These are phyloP conservation scores for Arachnomyces sp. DNA, from an alignment of 2,329 filamentous ascomycete species.

Conservation along the genomic window DNA sequence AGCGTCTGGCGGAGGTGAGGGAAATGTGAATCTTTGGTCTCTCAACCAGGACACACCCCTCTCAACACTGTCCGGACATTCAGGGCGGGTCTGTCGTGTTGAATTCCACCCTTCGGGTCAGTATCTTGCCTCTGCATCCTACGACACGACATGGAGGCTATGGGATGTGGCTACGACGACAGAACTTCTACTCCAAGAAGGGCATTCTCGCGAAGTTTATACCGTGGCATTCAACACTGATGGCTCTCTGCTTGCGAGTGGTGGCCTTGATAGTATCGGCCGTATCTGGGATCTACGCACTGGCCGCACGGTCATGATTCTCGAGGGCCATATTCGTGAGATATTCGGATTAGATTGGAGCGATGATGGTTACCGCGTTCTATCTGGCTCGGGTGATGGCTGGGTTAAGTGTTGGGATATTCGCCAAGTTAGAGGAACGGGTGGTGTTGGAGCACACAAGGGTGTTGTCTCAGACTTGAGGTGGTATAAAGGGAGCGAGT, in stretches of 20 bases:
- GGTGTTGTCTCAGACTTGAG: slow-evolving; percentile 86
- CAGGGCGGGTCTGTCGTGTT: slow-evolving; percentile 77
- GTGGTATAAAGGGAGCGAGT: slow-evolving; percentile 86
- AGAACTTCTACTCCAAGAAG: slow-evolving; percentile 83
- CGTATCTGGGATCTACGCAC: slow-evolving; percentile 92
- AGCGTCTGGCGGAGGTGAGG: slow-evolving; percentile 83
- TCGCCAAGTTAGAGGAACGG: slow-evolving; percentile 73
- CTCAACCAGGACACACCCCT: slow-evolving; percentile 77
- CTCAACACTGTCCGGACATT: slow-evolving; percentile 73
- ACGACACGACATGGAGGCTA: slow-evolving; percentile 91
- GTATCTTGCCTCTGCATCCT: slow-evolving; percentile 86
- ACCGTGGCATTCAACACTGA: slow-evolving; percentile 83
- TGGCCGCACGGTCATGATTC: slow-evolving; percentile 87
- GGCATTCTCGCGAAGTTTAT: slow-evolving; percentile 89
- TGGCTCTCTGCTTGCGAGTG: slow-evolving; percentile 81
- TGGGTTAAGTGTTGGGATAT: slow-evolving; percentile 99
- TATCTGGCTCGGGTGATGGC: slow-evolving; percentile 87
- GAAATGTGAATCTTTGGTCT: slow-evolving; percentile 82
- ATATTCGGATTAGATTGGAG: slow-evolving; percentile 93
- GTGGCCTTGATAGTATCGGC: slow-evolving; percentile 89
- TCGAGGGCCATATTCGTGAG: slow-evolving; percentile 87
- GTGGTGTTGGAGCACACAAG: slow-evolving; percentile 81
- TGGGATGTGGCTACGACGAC: slow-evolving; percentile 86
- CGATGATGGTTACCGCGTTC: slow-evolving; percentile 77
- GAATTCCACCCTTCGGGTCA: slow-evolving; percentile 90